Evolutionary conservation across 2,329 filamentous ascomycete species (phyloP).

Genomic region (Mariannaea elegans): DNA sequence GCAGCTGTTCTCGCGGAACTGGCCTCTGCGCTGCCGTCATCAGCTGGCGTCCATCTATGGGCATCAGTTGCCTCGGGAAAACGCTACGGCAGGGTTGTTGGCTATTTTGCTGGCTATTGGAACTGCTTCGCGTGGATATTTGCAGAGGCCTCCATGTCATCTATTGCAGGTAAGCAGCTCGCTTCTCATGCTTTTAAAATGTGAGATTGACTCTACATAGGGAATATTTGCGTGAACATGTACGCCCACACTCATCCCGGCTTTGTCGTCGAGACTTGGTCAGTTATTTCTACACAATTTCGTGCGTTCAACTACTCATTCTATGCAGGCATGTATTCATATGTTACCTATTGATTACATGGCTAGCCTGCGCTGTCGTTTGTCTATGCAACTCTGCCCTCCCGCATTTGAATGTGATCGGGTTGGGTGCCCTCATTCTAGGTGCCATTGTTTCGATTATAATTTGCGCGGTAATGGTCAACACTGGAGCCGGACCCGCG

Average conservation of each 20-base stretch:
- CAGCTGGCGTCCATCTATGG: conserved; percentile 69
- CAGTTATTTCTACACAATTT: too few species aligned
- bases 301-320: too few species aligned
- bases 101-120: conserved; percentile 56
- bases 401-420: conserved; percentile 61
- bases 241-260: conserved; percentile 50
- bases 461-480: conserved; percentile 62
- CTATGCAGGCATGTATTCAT: conserved; percentile 57
- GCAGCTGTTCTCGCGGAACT: conserved; percentile 67
- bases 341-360: conserved; percentile 50
- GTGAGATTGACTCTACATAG: too few species aligned
- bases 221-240: conserved; percentile 54
- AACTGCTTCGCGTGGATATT: conserved; percentile 54
- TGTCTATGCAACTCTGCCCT: conserved; percentile 64
- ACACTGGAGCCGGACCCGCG: conserved; percentile 41
- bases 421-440: conserved; percentile 56
- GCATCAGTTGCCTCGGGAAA: conserved; percentile 65
- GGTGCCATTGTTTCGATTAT: conserved; percentile 64
- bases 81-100: conserved; percentile 58
- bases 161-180: too few species aligned
- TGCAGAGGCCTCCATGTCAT: conserved; percentile 50
- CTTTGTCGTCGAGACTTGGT: conserved; percentile 44
- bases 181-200: too few species aligned
- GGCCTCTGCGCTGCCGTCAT: conserved; percentile 67
- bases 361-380: conserved; percentile 48